A percentile compares a stretch with the other conserved stretches of the same genome.
Evolutionary conservation across 225 moss, liverwort and hornwort genomes (phyloP).

Genomic region (Physcomitrellopsis africana): DNA sequence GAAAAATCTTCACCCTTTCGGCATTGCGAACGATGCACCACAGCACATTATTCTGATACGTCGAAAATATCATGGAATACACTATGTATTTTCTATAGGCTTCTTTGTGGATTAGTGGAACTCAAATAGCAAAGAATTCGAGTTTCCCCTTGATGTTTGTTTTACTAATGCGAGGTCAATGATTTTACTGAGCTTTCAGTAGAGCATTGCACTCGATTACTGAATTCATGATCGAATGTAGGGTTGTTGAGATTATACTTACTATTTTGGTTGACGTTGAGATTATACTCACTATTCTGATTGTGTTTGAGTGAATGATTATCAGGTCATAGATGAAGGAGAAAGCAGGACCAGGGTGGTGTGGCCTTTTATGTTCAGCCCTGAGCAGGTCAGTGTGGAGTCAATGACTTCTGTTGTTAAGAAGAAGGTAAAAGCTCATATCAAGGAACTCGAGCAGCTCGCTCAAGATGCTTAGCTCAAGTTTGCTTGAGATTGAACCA

Average conservation of each 20-base stretch:
- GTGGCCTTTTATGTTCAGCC: conserved; percentile 46
- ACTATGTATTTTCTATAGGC: background rate
- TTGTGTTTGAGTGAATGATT: background rate
- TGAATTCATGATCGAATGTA: background rate
- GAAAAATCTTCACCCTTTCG: background rate
- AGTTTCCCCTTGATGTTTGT: too few species aligned
- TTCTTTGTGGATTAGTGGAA: background rate
- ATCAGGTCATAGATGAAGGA: conserved; percentile 33
- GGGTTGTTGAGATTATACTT: too few species aligned
- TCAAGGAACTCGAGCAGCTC: conserved; percentile 40
- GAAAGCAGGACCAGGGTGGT: conserved; percentile 35
- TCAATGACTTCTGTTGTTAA: conserved; percentile 16
- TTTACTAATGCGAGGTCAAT: too few species aligned
- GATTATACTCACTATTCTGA: background rate
- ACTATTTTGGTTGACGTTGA: too few species aligned
- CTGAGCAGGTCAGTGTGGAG: conserved; percentile 31
- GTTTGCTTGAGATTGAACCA: background rate
- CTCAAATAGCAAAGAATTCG: background rate
- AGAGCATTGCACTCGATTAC: too few species aligned
- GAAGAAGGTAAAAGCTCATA: conserved; percentile 31
- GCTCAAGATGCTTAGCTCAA: conserved; percentile 27
- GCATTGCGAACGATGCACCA: background rate
- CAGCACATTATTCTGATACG: background rate
- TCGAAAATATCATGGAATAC: background rate
- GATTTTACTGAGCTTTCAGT: too few species aligned